Evolutionary conservation across 2,329 filamentous ascomycete species (phyloP), one percentile per base, ranked within the genome.

Genomic region (Bipolaris gigantea): DNA sequence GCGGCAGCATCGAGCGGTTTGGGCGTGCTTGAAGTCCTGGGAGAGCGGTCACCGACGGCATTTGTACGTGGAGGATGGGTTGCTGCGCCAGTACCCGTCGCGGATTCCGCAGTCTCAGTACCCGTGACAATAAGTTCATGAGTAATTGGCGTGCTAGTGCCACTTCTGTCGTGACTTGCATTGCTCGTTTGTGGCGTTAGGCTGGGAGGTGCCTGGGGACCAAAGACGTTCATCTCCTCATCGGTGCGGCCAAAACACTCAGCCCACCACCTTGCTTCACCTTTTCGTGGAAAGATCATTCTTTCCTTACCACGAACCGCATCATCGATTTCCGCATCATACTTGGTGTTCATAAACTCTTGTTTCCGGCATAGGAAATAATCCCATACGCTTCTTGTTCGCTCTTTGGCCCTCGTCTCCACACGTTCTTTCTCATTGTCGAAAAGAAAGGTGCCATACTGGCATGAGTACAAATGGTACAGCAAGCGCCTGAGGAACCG

Each of bases 361-460:
- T 84, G 80, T 61, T 84, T 86, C 10, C 92, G 85, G 39, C 89
- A 86, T 7, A 97, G 78, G 74, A 99, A 97, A 72, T 97, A 97
- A 63, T 94, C 89, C 94, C 94, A 99, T 1, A 97, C 94, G 19
- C 90, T 96, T 3, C 89, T 83, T 3, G 92, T 96, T 49, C 85
- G 82, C 64, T 92, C 86, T 35, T 80, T 79, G 1, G 89, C 86
- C 25, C 80, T 81, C 19, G 85, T 83, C 39, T 94, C 89, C 15
- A 85, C 79, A 3, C 94, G 87, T 66, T 96, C 89, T 68, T 92
- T 94, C 73, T 99, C 94, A 51, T 86, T 95, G 76, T 99, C 97
- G 75, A 90, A 96, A 5, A 99, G 81, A 72, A 99, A 99, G 0
- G 93, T 97, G 41, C 94, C 94, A 60, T 97, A 99, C 72, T 99